These are phyloP conservation scores for Misopates orontium DNA, from an alignment of 257 asterid genomes.

Conservation along the genomic window DNA sequence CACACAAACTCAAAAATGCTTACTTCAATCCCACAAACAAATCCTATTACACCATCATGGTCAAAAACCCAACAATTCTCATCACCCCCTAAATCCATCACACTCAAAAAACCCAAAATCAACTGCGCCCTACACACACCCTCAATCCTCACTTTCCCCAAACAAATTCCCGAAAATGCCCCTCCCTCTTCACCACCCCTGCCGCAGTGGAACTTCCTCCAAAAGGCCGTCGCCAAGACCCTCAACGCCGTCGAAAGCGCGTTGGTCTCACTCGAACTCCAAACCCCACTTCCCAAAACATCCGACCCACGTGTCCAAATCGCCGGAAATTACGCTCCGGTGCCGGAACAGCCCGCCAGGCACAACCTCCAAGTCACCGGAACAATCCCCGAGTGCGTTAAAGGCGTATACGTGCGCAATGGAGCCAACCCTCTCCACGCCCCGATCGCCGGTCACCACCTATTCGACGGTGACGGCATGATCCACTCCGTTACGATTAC, in stretches of 20 bases:
- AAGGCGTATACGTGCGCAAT: constrained; percentile 25
- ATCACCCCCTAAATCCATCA: no score
- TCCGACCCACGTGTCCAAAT: constrained; percentile 20
- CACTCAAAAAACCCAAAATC: no score
- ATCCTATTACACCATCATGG: no score
- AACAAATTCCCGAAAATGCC: neutral
- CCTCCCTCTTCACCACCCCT: no score
- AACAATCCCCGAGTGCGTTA: constrained; percentile 6
- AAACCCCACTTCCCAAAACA: constrained; percentile 11
- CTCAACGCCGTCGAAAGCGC: constrained; percentile 12
- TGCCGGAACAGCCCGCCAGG: constrained; percentile 14
- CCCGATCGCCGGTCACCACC: constrained; percentile 20
- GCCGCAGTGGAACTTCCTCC: constrained; percentile 14
- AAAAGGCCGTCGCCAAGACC: neutral
- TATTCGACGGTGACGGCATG: constrained; percentile 31
- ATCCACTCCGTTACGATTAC: constrained; percentile 15
- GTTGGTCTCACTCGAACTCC: neutral
- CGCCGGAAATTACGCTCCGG: constrained; percentile 22
- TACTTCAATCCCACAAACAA: no score
- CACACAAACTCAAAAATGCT: no score
- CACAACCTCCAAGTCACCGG: constrained; percentile 10
- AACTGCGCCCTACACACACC: no score
- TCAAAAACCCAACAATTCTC: no score
- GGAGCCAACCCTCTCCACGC: constrained; percentile 24
- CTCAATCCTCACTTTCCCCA: neutral